phyloP scores from a whole-genome alignment of 192 early-diverging fungal genomes.

The Lobosporangium transversale region DNA sequence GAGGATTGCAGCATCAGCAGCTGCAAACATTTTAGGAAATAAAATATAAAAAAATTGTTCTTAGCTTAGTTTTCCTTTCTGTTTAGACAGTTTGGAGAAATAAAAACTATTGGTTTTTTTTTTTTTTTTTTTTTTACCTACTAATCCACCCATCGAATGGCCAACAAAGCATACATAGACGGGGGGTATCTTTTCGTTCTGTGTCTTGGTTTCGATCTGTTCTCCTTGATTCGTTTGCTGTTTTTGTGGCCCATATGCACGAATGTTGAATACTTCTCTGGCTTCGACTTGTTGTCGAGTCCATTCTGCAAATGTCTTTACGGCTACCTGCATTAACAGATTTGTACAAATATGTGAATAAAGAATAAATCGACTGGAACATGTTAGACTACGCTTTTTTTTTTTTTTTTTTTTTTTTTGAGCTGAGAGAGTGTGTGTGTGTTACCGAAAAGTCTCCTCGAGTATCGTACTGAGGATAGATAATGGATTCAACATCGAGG shows the following conservation, averaged over 20 bases:
- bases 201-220: neutral
- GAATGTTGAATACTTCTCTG: constrained; percentile 28
- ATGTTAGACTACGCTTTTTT: neutral
- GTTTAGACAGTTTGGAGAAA: neutral
- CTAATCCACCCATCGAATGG: constrained; percentile 71
- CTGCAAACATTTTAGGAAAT: constrained; percentile 34
- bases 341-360: neutral
- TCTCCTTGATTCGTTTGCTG: neutral
- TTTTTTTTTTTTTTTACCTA: constrained; percentile 56
- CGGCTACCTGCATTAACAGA: no score
- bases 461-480: constrained; percentile 69
- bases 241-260: constrained; percentile 3
- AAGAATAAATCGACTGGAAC: neutral
- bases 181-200: constrained; percentile 20
- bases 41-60: neutral
- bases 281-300: constrained; percentile 51
- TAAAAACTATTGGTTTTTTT: no score
- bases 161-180: constrained; percentile 50
- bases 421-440: no score
- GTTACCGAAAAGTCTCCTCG: constrained; percentile 58
- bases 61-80: neutral
- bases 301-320: constrained; percentile 60
- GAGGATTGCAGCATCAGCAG: constrained; percentile 59
- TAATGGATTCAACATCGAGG: constrained; percentile 57
- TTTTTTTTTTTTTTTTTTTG: neutral